A percentile compares a stretch with the other conserved stretches of the same genome.
Conservation (phyloP, 305 asterid species). For the Fraxinus velutina region DNA sequence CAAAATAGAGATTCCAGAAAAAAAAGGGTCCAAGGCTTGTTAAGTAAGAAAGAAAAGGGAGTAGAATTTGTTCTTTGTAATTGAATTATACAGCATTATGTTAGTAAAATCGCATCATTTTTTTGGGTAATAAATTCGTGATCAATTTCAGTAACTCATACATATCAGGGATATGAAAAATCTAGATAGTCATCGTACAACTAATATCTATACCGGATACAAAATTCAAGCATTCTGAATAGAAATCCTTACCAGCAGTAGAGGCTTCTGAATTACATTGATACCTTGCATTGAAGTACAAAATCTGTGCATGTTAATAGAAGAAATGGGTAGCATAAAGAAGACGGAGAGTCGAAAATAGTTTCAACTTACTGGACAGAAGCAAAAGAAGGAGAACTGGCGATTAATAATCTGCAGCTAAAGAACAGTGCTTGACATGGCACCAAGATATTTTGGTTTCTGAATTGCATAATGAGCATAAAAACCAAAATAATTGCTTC, state of each 20-base stretch:
- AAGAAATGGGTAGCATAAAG: not conserved
- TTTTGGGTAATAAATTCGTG: not conserved
- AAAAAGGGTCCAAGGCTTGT: not conserved
- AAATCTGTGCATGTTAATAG: not conserved
- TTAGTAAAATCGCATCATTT: not conserved
- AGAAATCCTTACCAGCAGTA: constrained; percentile 7
- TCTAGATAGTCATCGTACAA: not conserved
- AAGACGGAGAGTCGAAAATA: not conserved
- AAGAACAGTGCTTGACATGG: not conserved
- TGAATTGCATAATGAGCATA: not conserved
- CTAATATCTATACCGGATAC: not conserved
- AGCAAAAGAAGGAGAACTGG: not conserved
- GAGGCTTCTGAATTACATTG: not conserved
- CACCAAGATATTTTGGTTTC: not conserved
- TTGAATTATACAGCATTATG: not conserved
- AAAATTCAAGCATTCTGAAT: not conserved
- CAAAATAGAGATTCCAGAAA: constrained; percentile 18
- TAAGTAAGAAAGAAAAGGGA: not conserved
- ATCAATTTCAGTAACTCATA: not conserved
- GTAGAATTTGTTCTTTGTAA: not conserved
- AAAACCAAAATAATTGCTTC: not conserved
- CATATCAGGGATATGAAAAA: not conserved
- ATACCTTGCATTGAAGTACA: not conserved
- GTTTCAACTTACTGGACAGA: not conserved
- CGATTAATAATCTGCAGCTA: not conserved